Evolutionary conservation across 352 stramenopile species (phyloP).

Genomic region (Globisporangium spinosum): DNA sequence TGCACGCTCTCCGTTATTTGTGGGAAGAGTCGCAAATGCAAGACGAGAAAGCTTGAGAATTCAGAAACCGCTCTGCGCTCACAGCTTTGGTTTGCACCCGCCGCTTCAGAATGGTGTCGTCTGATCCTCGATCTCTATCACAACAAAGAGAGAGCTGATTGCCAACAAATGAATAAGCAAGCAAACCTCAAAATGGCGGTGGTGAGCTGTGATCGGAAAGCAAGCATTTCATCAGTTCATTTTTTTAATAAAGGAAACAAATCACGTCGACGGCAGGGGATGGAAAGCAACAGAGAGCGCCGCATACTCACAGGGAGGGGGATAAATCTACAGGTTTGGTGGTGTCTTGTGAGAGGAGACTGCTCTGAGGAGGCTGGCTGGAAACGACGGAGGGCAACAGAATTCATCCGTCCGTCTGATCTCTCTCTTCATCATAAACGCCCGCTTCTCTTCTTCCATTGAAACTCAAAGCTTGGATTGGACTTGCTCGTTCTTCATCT

Average conservation of each 20-base stretch:
- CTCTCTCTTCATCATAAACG: neutral
- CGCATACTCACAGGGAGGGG: slow-evolving; percentile 3
- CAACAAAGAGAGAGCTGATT: neutral
- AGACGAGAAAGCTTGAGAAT: neutral
- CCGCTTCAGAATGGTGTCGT: neutral
- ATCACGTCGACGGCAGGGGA: slow-evolving; percentile 1
- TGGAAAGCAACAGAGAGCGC: neutral
- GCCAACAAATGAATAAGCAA: neutral
- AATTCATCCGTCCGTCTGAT: neutral
- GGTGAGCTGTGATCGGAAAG: neutral
- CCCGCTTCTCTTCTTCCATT: slow-evolving; percentile 7
- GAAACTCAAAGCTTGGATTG: neutral
- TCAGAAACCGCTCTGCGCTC: slow-evolving; percentile 7
- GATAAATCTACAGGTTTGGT: slow-evolving; percentile 16
- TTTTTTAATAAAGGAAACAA: slow-evolving; percentile 7
- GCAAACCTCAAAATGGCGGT: neutral
- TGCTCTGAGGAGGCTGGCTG: neutral
- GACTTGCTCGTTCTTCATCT: neutral
- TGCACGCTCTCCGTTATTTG: slow-evolving; percentile 7
- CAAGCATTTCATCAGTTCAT: slow-evolving; percentile 11
- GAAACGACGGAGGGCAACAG: neutral
- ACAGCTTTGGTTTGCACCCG: neutral
- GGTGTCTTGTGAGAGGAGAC: neutral
- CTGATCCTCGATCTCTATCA: neutral
- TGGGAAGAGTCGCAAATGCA: neutral